Percentiles rank a stretch among this genome's conserved stretches.
phyloP scores from a whole-genome alignment of 73 alveolate species.

The Paramecium tetraurelia region DNA sequence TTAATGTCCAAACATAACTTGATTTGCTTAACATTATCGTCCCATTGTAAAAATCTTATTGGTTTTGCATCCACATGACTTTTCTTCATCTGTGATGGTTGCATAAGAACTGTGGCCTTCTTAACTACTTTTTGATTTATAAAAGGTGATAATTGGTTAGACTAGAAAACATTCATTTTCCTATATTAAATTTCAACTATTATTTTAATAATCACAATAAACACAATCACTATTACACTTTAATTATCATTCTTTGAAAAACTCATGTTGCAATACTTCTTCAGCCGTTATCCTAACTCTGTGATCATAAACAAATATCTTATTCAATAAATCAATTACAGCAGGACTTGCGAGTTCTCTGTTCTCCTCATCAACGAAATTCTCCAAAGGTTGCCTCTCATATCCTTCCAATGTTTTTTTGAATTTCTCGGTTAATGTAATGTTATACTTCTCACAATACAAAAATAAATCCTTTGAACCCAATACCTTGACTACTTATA shows the following conservation, averaged over 20 bases:
- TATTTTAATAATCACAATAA: neutral
- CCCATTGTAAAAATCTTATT: neutral
- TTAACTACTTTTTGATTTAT: neutral
- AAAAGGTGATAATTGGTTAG: neutral
- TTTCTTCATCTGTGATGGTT: neutral
- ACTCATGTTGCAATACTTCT: neutral
- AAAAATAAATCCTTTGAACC: neutral
- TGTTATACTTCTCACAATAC: neutral
- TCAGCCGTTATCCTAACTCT: neutral
- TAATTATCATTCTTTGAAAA: neutral
- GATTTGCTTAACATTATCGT: neutral
- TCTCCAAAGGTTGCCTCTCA: neutral
- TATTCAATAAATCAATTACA: neutral
- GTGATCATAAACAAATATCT: constrained; percentile 38
- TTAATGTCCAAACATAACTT: neutral
- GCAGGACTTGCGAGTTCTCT: neutral
- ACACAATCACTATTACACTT: neutral
- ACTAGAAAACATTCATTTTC: neutral
- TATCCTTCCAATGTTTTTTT: neutral
- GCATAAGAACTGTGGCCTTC: neutral
- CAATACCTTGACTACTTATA: neutral
- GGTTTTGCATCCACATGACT: neutral
- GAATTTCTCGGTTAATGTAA: neutral
- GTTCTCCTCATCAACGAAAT: neutral
- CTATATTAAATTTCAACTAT: neutral